Conservation (phyloP, 2,329 filamentous ascomycete genomes). For the Apiospora sp. region DNA sequence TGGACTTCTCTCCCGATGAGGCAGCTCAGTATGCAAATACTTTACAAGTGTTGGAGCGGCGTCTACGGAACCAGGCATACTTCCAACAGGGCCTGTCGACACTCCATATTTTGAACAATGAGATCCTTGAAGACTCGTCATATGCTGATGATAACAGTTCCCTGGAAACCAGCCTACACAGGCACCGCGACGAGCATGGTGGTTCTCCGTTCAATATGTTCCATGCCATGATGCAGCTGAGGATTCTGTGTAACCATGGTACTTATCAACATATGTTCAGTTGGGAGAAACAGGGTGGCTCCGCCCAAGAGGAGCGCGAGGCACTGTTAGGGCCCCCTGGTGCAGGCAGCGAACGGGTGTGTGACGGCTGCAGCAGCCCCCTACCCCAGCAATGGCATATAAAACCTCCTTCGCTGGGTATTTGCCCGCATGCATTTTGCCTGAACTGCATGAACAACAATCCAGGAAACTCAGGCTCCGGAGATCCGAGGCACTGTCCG, state of each 20-base stretch:
- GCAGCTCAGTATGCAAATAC: not conserved
- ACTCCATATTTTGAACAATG: not conserved
- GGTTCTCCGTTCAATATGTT: not conserved
- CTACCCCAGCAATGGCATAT: not conserved
- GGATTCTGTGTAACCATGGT: constrained; percentile 9
- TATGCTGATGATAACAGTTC: not conserved
- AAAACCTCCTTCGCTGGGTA: not conserved
- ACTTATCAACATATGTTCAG: constrained; percentile 4
- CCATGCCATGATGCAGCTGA: constrained; percentile 20
- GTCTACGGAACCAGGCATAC: not conserved
- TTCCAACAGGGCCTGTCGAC: too few relatives aligned
- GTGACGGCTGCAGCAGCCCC: not conserved
- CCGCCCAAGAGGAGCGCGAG: not conserved
- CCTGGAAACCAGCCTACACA: not conserved
- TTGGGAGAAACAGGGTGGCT: constrained; percentile 21
- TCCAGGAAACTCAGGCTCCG: accelerated
- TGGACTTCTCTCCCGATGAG: not conserved
- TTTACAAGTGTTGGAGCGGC: not conserved
- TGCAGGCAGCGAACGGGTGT: not conserved
- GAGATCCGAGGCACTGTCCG: not conserved
- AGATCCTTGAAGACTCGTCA: not conserved
- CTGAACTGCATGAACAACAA: not conserved
- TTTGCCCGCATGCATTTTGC: not conserved
- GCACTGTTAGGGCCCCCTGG: not conserved
- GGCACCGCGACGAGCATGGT: not conserved